phyloP scores from a whole-genome alignment of 179 eudicot species.

The Spergularia azorica region DNA sequence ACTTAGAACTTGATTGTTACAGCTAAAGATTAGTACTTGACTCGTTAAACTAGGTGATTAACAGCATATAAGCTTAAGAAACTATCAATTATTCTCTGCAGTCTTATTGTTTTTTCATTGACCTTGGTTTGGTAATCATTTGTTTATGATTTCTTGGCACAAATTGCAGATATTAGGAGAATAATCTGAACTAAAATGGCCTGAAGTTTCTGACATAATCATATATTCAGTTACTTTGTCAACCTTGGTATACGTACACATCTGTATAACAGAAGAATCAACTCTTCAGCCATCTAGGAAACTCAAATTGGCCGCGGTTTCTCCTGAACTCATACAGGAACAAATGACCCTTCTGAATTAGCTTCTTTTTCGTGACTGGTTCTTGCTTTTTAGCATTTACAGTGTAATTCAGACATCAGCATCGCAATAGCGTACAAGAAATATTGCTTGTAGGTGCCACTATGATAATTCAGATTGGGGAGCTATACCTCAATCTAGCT shows the following conservation, averaged over 20 bases:
- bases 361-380: neutral
- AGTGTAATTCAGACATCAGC: neutral
- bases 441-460: neutral
- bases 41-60: too few species aligned
- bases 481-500: slow-evolving; percentile 5
- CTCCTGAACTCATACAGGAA: neutral
- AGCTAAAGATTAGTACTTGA: neutral
- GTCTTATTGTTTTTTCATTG: neutral
- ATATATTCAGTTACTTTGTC: neutral
- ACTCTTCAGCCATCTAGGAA: neutral
- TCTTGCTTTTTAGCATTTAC: neutral
- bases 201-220: slow-evolving; percentile 24
- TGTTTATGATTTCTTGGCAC: neutral
- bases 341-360: neutral
- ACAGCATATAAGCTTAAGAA: neutral
- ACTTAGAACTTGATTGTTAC: slow-evolving; percentile 18
- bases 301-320: neutral
- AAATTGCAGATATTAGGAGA: neutral
- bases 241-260: too few species aligned
- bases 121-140: slow-evolving; percentile 1
- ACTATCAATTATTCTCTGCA: neutral
- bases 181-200: neutral
- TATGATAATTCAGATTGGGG: slow-evolving; percentile 11
- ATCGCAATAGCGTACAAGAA: too few species aligned
- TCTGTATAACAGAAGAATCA: neutral